Conservation (phyloP, 2,329 filamentous ascomycete genomes). For the Aspergillus unguis region DNA sequence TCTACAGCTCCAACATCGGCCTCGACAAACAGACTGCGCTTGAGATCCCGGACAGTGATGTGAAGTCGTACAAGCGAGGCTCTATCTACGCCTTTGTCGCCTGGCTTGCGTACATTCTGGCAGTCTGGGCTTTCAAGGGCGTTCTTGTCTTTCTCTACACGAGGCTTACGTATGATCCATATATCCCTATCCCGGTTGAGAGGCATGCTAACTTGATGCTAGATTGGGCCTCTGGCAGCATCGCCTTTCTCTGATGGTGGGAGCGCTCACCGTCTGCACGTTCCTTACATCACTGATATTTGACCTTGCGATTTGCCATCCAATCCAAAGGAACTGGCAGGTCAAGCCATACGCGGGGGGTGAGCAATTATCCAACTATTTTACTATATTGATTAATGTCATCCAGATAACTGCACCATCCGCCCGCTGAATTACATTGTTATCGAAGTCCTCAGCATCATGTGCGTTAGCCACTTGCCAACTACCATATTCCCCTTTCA, state of each 20-base stretch:
- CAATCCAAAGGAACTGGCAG: constrained; percentile 17
- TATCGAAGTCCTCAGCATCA: constrained; percentile 18
- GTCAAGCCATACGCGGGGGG: constrained; percentile 20
- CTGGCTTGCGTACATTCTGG: constrained; percentile 20
- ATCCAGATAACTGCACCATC: constrained; percentile 18
- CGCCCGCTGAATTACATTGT: constrained; percentile 17
- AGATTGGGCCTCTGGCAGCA: constrained; percentile 20
- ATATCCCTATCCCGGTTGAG: neutral
- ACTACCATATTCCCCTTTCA: neutral
- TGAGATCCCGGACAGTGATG: constrained; percentile 12
- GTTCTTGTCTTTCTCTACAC: constrained; percentile 19
- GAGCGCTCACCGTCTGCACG: constrained; percentile 4
- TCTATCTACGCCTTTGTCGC: constrained; percentile 18
- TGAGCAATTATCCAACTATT: neutral
- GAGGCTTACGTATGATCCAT: constrained; percentile 16
- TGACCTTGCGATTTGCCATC: constrained; percentile 16
- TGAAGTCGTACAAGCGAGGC: constrained; percentile 2
- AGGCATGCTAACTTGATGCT: neutral
- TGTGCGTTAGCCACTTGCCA: constrained; percentile 5
- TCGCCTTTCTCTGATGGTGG: constrained; percentile 11
- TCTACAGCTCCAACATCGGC: constrained; percentile 16
- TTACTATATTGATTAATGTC: neutral
- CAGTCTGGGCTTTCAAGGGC: constrained; percentile 19
- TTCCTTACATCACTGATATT: constrained; percentile 15
- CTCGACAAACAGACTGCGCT: constrained; percentile 11